phyloP scores from a whole-genome alignment of 1,139 yeast species.

The Blastobotrys petasosporus region DNA sequence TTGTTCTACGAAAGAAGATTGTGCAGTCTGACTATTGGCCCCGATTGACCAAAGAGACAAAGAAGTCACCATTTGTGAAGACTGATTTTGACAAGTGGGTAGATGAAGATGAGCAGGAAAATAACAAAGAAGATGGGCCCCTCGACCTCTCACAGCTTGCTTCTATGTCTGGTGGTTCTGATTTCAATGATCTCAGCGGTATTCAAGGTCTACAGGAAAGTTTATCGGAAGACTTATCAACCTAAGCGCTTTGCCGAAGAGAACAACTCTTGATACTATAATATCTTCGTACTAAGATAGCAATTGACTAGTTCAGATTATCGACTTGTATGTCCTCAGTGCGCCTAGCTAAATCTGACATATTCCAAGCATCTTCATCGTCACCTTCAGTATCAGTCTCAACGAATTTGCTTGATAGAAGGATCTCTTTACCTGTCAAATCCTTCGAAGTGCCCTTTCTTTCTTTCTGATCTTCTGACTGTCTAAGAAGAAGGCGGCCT shows the following conservation, averaged over 20 bases:
- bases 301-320: slow-evolving; percentile 1
- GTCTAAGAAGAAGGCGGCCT: slow-evolving; percentile 62
- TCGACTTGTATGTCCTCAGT: slow-evolving; percentile 23
- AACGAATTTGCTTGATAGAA: slow-evolving; percentile 58
- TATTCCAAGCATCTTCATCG: slow-evolving; percentile 49
- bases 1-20: slow-evolving; percentile 66
- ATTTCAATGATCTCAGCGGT: slow-evolving; percentile 10
- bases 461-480: slow-evolving; percentile 44
- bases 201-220: neutral
- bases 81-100: slow-evolving; percentile 98
- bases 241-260: slow-evolving; percentile 16
- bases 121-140: slow-evolving; percentile 28
- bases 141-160: slow-evolving; percentile 13
- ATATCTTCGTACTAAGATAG: neutral
- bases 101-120: slow-evolving; percentile 89
- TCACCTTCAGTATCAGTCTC: slow-evolving; percentile 50
- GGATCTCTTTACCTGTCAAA: slow-evolving; percentile 75
- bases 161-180: slow-evolving; percentile 11
- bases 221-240: neutral
- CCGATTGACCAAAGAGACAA: slow-evolving; percentile 71
- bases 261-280: neutral
- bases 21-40: slow-evolving; percentile 83
- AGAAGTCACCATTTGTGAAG: slow-evolving; percentile 66
- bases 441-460: slow-evolving; percentile 36
- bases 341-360: slow-evolving; percentile 33